Percentiles rank a stretch among this genome's conserved stretches.
Evolutionary conservation across 805 yeast species (phyloP).

Genomic region (Suhomyces tanzawaensis): DNA sequence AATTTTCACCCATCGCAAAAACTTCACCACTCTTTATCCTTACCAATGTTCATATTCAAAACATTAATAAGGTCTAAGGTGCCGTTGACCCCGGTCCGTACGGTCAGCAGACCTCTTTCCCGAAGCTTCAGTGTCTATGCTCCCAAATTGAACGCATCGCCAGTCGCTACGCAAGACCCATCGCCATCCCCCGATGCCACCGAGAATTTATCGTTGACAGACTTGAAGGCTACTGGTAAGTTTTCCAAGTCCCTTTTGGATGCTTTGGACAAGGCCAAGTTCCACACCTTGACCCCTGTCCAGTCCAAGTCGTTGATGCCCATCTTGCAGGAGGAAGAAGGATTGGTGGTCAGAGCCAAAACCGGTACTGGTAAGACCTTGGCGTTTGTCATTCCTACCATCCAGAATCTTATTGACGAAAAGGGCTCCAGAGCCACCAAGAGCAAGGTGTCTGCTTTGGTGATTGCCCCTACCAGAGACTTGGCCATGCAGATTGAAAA

Average conservation of each 20-base stretch:
- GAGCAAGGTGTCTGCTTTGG: constrained; percentile 43
- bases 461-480: constrained; percentile 89
- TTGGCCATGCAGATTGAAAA: constrained; percentile 77
- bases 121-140: background rate
- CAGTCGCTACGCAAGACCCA: background rate
- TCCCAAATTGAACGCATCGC: background rate
- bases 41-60: background rate
- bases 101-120: background rate
- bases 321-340: constrained; percentile 50
- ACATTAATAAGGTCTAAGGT: background rate
- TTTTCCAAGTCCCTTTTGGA: constrained; percentile 9
- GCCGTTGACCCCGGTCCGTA: background rate
- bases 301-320: constrained; percentile 64
- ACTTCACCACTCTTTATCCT: too few relatives aligned
- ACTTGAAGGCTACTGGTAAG: constrained; percentile 5
- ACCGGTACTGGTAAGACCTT: constrained; percentile 96
- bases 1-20: too few relatives aligned
- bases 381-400: constrained; percentile 80
- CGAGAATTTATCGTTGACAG: constrained; percentile 3
- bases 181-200: background rate
- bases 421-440: constrained; percentile 24
- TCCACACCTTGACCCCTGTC: constrained; percentile 60
- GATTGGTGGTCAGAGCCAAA: constrained; percentile 83
- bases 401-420: constrained; percentile 50
- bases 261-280: constrained; percentile 44